Conservation (phyloP, 208 protist genomes). For the Angomonas ambiguus region DNA sequence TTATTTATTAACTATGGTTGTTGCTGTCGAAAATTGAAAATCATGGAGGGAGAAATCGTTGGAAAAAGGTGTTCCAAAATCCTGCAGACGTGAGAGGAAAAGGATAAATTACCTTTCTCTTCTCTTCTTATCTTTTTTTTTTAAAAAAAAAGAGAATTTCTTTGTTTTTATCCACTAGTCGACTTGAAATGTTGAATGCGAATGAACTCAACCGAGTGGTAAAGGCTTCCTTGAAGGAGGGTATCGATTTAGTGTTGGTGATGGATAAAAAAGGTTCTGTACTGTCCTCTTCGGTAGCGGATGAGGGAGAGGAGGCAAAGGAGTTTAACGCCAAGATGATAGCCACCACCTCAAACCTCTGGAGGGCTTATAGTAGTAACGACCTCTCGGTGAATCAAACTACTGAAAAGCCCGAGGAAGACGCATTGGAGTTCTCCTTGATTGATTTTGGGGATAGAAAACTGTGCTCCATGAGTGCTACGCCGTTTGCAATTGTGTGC, state of each 20-base stretch:
- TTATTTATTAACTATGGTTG: too few relatives aligned
- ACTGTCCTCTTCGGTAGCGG: constrained; percentile 42
- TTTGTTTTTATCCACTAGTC: constrained; percentile 11
- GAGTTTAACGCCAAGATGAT: constrained; percentile 44
- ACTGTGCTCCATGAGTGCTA: constrained; percentile 75
- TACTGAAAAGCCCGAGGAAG: constrained; percentile 43
- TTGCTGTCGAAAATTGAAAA: too few relatives aligned
- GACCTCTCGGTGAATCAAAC: constrained; percentile 61
- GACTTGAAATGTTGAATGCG: constrained; percentile 61
- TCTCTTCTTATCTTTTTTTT: background rate
- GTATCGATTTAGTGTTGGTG: constrained; percentile 49
- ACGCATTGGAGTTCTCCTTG: constrained; percentile 75
- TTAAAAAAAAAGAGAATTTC: background rate
- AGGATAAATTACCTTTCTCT: background rate
- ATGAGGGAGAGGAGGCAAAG: constrained; percentile 29
- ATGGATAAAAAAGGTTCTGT: constrained; percentile 46
- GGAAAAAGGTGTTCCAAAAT: too few relatives aligned
- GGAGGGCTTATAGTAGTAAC: constrained; percentile 59
- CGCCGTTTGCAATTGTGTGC: constrained; percentile 47
- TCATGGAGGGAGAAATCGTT: too few relatives aligned
- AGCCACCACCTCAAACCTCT: constrained; percentile 68
- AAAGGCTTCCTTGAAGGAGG: constrained; percentile 38
- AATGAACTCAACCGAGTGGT: constrained; percentile 52
- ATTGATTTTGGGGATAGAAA: constrained; percentile 55
- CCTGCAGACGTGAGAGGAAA: too few relatives aligned